Conservation (phyloP, 805 yeast species). For the Citeromyces nyonsensis region DNA sequence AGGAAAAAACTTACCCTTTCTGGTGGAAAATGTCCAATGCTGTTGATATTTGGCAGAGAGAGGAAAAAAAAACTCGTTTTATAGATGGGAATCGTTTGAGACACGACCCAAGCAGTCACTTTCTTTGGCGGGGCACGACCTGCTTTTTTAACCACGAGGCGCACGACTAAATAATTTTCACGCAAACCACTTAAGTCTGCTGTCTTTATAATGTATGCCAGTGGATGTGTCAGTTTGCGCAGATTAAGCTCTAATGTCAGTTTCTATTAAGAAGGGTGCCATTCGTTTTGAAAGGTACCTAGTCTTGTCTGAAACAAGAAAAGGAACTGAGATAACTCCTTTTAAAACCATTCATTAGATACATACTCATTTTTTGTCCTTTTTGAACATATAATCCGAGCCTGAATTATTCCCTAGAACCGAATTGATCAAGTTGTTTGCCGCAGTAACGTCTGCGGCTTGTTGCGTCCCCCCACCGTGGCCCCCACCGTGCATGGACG, state of each 20-base stretch:
- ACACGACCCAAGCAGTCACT: no score
- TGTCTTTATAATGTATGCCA: background rate
- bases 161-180: background rate
- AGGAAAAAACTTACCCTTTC: no score
- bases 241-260: constrained; percentile 1
- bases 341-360: background rate
- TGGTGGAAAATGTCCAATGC: no score
- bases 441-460: constrained; percentile 1
- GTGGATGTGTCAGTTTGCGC: constrained; percentile 3
- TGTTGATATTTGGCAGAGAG: no score
- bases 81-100: no score
- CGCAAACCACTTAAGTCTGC: constrained; percentile 3
- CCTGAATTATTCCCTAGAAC: constrained; percentile 2
- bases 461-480: background rate
- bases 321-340: constrained; percentile 1
- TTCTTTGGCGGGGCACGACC: no score
- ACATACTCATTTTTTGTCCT: constrained; percentile 1
- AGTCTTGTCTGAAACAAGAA: background rate
- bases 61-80: no score
- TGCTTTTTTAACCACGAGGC: no score
- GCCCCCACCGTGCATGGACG: background rate
- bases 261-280: background rate
- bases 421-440: constrained; percentile 6
- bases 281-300: background rate
- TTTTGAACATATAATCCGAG: constrained; percentile 1